A percentile compares a stretch with the other conserved stretches of the same genome.
These are phyloP conservation scores for Metschnikowia chrysomelidarum DNA, from an alignment of 805 yeast species.

Conservation along the genomic window DNA sequence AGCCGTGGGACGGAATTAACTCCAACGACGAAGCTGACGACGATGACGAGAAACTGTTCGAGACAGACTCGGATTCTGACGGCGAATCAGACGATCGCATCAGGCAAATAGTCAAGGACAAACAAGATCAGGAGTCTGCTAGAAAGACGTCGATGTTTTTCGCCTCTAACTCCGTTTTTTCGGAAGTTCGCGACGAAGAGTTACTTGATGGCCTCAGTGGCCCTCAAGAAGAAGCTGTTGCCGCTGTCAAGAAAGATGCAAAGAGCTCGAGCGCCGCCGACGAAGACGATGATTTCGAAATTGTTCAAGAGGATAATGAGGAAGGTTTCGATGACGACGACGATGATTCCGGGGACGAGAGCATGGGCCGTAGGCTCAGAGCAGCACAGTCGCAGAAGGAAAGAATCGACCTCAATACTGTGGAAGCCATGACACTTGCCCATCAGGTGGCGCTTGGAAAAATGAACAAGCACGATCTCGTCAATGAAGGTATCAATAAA, in stretches of 20 bases:
- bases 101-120: slow-evolving; percentile 50
- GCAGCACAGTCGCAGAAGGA: slow-evolving; percentile 49
- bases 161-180: slow-evolving; percentile 40
- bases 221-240: neutral
- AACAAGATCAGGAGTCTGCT: slow-evolving; percentile 32
- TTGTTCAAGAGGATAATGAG: slow-evolving; percentile 35
- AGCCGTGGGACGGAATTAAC: slow-evolving; percentile 73
- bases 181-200: slow-evolving; percentile 46
- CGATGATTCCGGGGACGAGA: slow-evolving; percentile 53
- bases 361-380: slow-evolving; percentile 32
- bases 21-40: slow-evolving; percentile 43
- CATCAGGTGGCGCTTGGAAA: slow-evolving; percentile 93
- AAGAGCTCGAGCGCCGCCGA: slow-evolving; percentile 17
- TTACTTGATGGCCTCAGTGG: slow-evolving; percentile 25
- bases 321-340: slow-evolving; percentile 36
- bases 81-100: slow-evolving; percentile 62
- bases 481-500: slow-evolving; percentile 91
- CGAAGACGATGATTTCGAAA: slow-evolving; percentile 44
- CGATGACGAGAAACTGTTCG: slow-evolving; percentile 31
- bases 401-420: slow-evolving; percentile 82
- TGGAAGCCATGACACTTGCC: slow-evolving; percentile 96
- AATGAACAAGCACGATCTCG: slow-evolving; percentile 74
- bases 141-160: slow-evolving; percentile 38
- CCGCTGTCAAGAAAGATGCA: slow-evolving; percentile 9
- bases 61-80: slow-evolving; percentile 46